Evolutionary conservation across 2,329 filamentous ascomycete species (phyloP).

Genomic region (Epichloe sibirici): DNA sequence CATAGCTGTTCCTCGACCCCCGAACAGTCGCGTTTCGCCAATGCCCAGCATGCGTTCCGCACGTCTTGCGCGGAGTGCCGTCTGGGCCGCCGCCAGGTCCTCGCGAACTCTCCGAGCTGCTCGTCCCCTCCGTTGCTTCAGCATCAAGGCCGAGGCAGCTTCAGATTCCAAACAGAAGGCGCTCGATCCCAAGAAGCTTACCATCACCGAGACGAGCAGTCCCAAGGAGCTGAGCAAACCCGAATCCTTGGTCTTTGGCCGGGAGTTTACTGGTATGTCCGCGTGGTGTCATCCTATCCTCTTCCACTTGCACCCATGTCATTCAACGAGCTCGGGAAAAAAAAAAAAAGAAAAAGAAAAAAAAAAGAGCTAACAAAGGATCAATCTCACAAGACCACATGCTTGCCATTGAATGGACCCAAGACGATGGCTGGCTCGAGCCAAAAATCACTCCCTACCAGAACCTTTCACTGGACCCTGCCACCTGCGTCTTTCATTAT

Average conservation of each 20-base stretch:
- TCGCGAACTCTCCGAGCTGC: constrained; percentile 22
- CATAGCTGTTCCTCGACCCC: neutral
- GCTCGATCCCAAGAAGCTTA: constrained; percentile 67
- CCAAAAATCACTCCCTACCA: constrained; percentile 87
- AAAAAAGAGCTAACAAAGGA: neutral
- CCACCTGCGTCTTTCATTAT: constrained; percentile 97
- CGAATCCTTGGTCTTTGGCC: constrained; percentile 79
- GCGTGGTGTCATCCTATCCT: neutral
- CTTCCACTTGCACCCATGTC: neutral
- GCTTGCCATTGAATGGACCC: constrained; percentile 89
- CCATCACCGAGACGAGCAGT: constrained; percentile 58
- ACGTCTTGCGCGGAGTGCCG: constrained; percentile 19
- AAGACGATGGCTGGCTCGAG: constrained; percentile 67
- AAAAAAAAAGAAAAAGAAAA: neutral
- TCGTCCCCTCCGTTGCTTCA: constrained; percentile 30
- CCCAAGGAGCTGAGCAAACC: constrained; percentile 65
- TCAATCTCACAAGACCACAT: constrained; percentile 65
- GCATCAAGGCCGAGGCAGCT: constrained; percentile 38
- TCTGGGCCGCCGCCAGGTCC: constrained; percentile 21
- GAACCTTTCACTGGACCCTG: constrained; percentile 91
- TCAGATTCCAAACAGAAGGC: constrained; percentile 44
- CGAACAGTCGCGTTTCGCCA: neutral
- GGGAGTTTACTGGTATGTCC: constrained; percentile 67
- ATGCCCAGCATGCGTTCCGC: constrained; percentile 18
- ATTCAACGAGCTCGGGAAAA: neutral